Conservation (phyloP, 305 asterid species). For the Petunia hybrid region DNA sequence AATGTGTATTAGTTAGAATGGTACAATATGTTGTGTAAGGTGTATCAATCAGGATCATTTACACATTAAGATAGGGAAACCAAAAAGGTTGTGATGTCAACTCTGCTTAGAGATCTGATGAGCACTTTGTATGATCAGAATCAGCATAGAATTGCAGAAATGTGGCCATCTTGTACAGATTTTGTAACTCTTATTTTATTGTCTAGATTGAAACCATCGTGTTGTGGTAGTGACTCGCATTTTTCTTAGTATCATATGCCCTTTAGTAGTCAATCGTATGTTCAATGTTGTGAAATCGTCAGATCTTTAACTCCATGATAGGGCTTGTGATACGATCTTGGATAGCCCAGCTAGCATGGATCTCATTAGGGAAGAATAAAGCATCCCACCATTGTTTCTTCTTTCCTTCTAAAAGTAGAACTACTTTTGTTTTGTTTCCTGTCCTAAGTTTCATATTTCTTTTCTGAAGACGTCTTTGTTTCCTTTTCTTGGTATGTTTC, state of each 20-base stretch:
- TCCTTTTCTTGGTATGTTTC: too few species aligned
- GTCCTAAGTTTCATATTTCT: too few species aligned
- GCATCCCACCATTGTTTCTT: too few species aligned
- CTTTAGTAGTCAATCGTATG: neutral
- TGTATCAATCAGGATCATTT: neutral
- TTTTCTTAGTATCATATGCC: neutral
- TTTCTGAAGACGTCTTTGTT: too few species aligned
- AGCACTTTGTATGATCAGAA: neutral
- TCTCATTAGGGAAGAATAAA: too few species aligned
- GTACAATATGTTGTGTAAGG: neutral
- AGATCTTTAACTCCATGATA: neutral
- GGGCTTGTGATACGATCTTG: neutral
- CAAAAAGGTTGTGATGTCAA: neutral
- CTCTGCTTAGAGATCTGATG: neutral
- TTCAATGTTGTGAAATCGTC: neutral
- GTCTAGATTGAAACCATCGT: neutral
- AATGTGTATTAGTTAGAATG: neutral
- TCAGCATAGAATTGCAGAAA: constrained; percentile 2
- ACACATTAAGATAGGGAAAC: neutral
- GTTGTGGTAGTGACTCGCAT: neutral
- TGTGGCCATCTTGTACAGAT: neutral
- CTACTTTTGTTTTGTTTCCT: too few species aligned
- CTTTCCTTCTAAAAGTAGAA: too few species aligned
- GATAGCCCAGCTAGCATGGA: too few species aligned
- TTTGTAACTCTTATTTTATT: neutral